phyloP scores from a whole-genome alignment of 2,329 filamentous ascomycete species.

The Pseudogymnoascus sp. region DNA sequence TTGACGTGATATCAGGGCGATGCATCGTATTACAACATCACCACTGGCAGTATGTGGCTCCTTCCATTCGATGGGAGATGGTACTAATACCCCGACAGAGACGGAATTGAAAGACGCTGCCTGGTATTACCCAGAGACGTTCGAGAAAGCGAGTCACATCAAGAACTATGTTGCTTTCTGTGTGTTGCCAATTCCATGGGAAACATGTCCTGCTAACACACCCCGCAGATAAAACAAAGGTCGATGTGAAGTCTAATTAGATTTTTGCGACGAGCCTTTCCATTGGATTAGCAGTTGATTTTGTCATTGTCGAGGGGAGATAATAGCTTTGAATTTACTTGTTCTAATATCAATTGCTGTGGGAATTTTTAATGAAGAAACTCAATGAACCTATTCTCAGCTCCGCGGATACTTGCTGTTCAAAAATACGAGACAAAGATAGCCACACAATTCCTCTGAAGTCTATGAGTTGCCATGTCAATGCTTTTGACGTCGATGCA shows the following conservation, averaged over 20 bases:
- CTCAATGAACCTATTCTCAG: not conserved
- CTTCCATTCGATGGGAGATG: not conserved
- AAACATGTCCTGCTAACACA: not conserved
- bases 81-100: constrained; percentile 23
- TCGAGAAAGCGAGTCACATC: constrained; percentile 34
- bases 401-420: not conserved
- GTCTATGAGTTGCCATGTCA: not conserved
- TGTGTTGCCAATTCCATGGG: constrained; percentile 24
- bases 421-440: not conserved
- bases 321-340: not conserved
- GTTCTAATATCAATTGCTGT: not conserved
- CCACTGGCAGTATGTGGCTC: constrained; percentile 28
- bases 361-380: not conserved
- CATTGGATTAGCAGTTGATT: not conserved
- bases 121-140: constrained; percentile 38
- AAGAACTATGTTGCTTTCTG: constrained; percentile 40
- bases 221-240: constrained; percentile 16
- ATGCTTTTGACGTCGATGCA: not conserved
- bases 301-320: not conserved
- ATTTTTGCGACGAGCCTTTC: not conserved
- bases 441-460: not conserved
- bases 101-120: constrained; percentile 36
- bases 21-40: constrained; percentile 40
- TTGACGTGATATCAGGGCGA: constrained; percentile 25
- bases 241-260: constrained; percentile 3